phyloP scores from a whole-genome alignment of 1,284 basidiomycete genomes.

The Irpex sp. region DNA sequence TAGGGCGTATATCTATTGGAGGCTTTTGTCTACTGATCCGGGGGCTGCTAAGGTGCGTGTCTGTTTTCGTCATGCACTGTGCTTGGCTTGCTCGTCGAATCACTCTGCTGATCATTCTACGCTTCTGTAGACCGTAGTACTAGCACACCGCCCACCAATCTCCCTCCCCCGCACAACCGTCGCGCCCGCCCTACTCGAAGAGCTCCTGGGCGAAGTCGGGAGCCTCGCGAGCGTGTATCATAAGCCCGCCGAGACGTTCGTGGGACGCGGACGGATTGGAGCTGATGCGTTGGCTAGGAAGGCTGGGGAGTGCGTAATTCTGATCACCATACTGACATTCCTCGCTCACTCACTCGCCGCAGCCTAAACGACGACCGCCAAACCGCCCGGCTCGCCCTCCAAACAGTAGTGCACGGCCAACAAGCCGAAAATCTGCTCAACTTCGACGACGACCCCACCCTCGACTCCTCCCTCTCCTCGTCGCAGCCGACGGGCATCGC shows the following conservation, averaged over 20 bases:
- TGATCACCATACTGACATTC: background rate
- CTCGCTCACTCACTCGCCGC: background rate
- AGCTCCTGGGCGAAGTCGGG: constrained; percentile 85
- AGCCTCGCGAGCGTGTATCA: constrained; percentile 91
- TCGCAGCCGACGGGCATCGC: constrained; percentile 63
- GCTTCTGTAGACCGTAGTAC: constrained; percentile 89
- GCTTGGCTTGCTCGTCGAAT: too few relatives aligned
- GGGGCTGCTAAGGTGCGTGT: constrained; percentile 89
- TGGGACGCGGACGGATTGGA: constrained; percentile 80
- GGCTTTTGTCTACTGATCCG: constrained; percentile 87
- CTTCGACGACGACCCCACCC: constrained; percentile 78
- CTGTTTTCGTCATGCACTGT: too few relatives aligned
- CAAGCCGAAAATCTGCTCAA: constrained; percentile 94
- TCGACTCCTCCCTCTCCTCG: constrained; percentile 30
- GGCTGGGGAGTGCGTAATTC: constrained; percentile 48
- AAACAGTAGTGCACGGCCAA: constrained; percentile 85
- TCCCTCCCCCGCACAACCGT: constrained; percentile 89
- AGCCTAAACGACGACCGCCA: constrained; percentile 55
- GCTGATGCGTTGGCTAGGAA: constrained; percentile 77
- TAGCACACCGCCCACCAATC: constrained; percentile 90
- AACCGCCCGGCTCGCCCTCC: constrained; percentile 77
- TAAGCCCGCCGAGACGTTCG: constrained; percentile 90
- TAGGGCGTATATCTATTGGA: constrained; percentile 95
- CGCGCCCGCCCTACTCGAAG: constrained; percentile 85
- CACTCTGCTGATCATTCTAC: too few relatives aligned